Base-by-base conservation (phyloP, 441 rosid species). In the Gossypium schwendimanii region DNA sequence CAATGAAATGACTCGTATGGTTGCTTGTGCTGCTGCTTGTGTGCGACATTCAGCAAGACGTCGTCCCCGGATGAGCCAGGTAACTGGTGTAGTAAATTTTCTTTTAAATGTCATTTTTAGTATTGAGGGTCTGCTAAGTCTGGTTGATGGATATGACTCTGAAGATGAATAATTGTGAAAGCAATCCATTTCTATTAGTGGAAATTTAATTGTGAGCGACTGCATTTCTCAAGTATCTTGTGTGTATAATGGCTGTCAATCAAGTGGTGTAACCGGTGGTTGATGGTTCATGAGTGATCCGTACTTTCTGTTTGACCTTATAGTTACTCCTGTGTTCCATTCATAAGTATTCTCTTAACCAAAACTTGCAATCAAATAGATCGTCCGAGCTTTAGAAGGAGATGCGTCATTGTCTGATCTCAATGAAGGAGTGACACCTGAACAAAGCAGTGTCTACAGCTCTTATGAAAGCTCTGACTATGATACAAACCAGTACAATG, bases 61-160 rank as follows among this genome's bases (percentile, higher is more conserved):
- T 24, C 82, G 99, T 71, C 99, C 99, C 49, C 89, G 88, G 63
- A 87, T 86, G 92, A 94, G 97, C 79, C 99, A 94, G 98, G 99
- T 94, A 84, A 71, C 28, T 71, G 54, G 2, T 49, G 14, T 49
- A 15, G 69, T 1, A 8, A 45, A 21, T 41, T 62, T 62, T 62
- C 23, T 62, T 17, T 62, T 23, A 36, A 62, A 36, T 62, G 6
- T n/a, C 50, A 17, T 18, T 36, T 39, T 17, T 23, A 39, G 66
- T 61, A 61, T 33, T 8, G 47, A 59, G 63, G 14, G 23, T 31
- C 14, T 33, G 65, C 23, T 5, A 61, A 31, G 12, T 62, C 66
- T 59, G 20, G 41, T 28, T 59, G 18, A 59, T 24, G 17, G 33
- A 17, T 26, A 59, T 59, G 18, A 9, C 10, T 14, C 18, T 58